Percentiles rank a stretch among this genome's conserved stretches.
phyloP scores from a whole-genome alignment of 345 rosid genomes.

The Angophora floribunda region DNA sequence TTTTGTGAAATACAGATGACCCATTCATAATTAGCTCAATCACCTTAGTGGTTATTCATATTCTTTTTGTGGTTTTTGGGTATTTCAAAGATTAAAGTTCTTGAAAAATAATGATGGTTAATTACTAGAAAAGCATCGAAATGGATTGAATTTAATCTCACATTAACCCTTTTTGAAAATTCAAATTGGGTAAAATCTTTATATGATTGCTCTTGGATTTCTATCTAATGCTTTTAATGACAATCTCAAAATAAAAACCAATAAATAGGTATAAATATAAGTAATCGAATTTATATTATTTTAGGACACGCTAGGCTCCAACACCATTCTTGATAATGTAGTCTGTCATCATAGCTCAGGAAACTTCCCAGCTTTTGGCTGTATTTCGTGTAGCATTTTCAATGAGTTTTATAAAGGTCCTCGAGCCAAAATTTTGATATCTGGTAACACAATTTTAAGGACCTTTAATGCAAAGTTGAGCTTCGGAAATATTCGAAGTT shows the following conservation, averaged over 20 bases:
- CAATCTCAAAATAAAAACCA: not conserved
- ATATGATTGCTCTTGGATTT: not conserved
- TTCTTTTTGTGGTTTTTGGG: not conserved
- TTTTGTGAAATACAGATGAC: not conserved
- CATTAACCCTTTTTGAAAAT: not conserved
- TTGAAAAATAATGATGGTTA: not conserved
- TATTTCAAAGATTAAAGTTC: not conserved
- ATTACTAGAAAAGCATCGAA: not conserved
- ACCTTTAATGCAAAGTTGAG: not conserved
- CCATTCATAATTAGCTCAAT: not conserved
- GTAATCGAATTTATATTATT: not conserved
- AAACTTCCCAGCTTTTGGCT: not conserved
- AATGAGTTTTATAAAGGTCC: not conserved
- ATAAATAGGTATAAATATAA: too few relatives aligned
- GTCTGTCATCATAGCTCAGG: not conserved
- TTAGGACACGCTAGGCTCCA: not conserved
- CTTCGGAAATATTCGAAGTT: too few relatives aligned
- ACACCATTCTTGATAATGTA: not conserved
- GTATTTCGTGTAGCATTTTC: not conserved
- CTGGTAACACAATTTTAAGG: not conserved
- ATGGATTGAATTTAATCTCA: not conserved
- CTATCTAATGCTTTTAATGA: not conserved
- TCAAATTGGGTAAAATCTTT: not conserved
- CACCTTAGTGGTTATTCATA: not conserved
- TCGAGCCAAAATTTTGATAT: too few relatives aligned